These are phyloP conservation scores for Aspergillus aculeatinus DNA, from an alignment of 2,329 filamentous ascomycete genomes.

Conservation along the genomic window DNA sequence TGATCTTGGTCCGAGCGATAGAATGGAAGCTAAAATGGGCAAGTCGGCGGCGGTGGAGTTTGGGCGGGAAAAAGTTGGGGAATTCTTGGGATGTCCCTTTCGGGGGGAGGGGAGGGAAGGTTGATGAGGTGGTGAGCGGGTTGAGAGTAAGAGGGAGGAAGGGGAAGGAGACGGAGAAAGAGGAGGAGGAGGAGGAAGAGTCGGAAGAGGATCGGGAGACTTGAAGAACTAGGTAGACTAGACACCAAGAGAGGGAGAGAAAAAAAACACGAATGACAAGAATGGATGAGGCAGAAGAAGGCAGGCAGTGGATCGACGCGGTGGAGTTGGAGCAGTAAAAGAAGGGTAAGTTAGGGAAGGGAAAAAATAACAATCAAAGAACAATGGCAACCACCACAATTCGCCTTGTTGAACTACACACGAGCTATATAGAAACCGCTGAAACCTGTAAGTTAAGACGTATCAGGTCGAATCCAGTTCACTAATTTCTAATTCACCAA, in stretches of 20 bases:
- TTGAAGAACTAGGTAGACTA: not conserved
- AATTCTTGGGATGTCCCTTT: conserved; percentile 1
- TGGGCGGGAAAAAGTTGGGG: conserved; percentile 2
- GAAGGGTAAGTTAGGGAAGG: not conserved
- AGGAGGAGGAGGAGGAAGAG: not conserved
- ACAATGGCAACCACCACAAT: not conserved
- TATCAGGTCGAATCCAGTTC: too few species aligned
- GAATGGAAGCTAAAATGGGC: not conserved
- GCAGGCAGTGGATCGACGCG: conserved; percentile 21
- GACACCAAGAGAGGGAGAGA: conserved; percentile 1
- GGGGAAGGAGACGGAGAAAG: not conserved
- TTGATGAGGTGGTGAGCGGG: conserved; percentile 10
- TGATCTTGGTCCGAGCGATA: conserved; percentile 6
- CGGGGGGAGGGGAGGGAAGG: conserved; percentile 12
- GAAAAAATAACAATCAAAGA: not conserved
- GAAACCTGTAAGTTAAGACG: too few species aligned
- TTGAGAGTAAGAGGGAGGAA: conserved; percentile 19
- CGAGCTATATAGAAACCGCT: too few species aligned
- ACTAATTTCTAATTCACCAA: too few species aligned
- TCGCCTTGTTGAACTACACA: not conserved
- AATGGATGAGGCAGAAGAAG: conserved; percentile 7
- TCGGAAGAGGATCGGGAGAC: not conserved
- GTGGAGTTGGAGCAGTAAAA: conserved; percentile 13
- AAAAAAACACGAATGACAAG: conserved; percentile 2
- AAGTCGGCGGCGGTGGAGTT: conserved; percentile 8